Conservation (phyloP, 208 protist species). For the Lotmaria passim region DNA sequence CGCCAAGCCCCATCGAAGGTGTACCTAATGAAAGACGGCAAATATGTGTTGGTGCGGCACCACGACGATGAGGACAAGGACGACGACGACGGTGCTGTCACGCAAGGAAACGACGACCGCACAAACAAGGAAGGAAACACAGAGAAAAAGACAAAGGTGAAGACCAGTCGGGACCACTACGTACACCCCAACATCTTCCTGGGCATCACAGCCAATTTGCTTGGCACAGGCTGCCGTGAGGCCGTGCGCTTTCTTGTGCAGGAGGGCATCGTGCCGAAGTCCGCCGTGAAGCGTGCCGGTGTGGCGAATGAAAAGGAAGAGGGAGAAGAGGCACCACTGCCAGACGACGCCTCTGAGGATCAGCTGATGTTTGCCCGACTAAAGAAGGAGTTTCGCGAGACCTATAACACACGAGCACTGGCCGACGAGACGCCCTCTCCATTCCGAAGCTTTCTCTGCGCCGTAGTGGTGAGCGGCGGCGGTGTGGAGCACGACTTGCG, state of each 20-base stretch:
- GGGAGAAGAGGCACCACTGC: neutral
- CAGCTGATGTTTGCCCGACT: slow-evolving; percentile 34
- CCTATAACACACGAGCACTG: slow-evolving; percentile 17
- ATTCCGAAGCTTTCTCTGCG: slow-evolving; percentile 52
- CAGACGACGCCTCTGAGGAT: slow-evolving; percentile 20
- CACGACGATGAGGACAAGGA: slow-evolving; percentile 18
- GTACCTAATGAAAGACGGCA: slow-evolving; percentile 57
- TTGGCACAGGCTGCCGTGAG: slow-evolving; percentile 86
- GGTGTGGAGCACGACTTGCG: slow-evolving; percentile 91
- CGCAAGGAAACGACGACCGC: neutral
- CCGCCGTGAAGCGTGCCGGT: neutral
- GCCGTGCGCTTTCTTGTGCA: slow-evolving; percentile 78
- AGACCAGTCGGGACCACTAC: neutral
- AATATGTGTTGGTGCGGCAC: slow-evolving; percentile 50
- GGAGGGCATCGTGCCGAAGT: too few relatives aligned
- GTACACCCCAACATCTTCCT: slow-evolving; percentile 75
- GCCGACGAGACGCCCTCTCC: slow-evolving; percentile 23
- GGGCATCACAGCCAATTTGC: slow-evolving; percentile 75
- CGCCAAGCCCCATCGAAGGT: slow-evolving; percentile 56
- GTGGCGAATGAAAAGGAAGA: neutral
- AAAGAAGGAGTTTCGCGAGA: slow-evolving; percentile 26
- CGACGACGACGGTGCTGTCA: slow-evolving; percentile 2
- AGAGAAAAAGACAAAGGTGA: neutral
- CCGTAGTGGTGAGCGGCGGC: slow-evolving; percentile 83
- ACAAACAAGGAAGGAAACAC: neutral